phyloP scores from a whole-genome alignment of 345 rosid genomes.

The Psidium guajava region DNA sequence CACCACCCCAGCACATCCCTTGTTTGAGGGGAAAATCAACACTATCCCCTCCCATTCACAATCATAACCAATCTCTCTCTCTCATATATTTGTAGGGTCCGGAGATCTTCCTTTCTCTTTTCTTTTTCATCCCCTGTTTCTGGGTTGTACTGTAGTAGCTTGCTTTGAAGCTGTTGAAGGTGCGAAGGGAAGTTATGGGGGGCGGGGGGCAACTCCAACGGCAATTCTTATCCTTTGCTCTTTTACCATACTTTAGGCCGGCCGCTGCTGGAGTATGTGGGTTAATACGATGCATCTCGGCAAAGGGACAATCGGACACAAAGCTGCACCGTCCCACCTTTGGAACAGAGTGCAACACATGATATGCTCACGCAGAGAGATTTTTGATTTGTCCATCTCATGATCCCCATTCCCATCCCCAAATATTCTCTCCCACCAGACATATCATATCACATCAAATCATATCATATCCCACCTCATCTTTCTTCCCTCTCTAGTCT shows the following conservation, averaged over 20 bases:
- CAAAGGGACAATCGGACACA: background rate
- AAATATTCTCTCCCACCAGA: background rate
- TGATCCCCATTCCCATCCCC: background rate
- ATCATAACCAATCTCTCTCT: background rate
- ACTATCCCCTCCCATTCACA: background rate
- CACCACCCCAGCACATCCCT: background rate
- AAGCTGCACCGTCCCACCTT: background rate
- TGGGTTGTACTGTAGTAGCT: background rate
- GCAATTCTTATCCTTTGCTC: background rate
- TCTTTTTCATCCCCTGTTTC: background rate
- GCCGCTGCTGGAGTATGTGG: background rate
- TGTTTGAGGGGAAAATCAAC: background rate
- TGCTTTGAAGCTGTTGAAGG: background rate
- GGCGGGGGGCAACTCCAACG: background rate
- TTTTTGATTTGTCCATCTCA: background rate
- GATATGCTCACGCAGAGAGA: background rate
- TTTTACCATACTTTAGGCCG: background rate
- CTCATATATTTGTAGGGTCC: background rate
- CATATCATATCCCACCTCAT: background rate
- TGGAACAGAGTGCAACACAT: background rate
- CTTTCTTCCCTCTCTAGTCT: background rate
- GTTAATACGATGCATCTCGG: background rate
- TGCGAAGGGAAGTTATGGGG: background rate
- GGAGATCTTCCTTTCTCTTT: background rate
- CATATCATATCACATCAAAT: background rate